Evolutionary conservation across 116 monocot species (phyloP), one percentile per base, ranked within the genome.

Genomic region (Phalaenopsis hybrid): DNA sequence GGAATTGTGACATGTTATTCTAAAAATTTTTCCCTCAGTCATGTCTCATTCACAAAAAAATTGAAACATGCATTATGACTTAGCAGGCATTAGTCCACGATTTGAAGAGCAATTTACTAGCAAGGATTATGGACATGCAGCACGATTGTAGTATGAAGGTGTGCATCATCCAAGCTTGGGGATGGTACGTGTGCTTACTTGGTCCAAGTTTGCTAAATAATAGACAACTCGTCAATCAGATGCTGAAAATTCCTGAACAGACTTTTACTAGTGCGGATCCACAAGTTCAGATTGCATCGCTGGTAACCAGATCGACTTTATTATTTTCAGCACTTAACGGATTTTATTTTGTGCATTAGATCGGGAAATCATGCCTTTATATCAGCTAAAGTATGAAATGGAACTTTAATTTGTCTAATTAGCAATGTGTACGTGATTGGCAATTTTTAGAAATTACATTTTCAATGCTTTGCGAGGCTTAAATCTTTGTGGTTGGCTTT

Each of bases 141-240:
- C 72, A 84, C 77, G 84, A 83, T 81, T 61, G 57, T 79, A 52
- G 25, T 44, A 82, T 85, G 86, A 91, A 85, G 82, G 63, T 87
- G 79, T 85, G 78, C 46, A 55, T 81, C 57, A 84, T 94, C 43
- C 83, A 85, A 76, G 88, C 94, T 81, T 94, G 94, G 94, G 89
- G 88, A 75, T 94, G 89, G 94, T 89, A 89, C 79, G 78, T 94
- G 21, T 78, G 79, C 48, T 83, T 94, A 55, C 89, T 94, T 74
- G 86, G 88, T 75, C 74, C 59, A 3, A 23, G 77, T 77, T 78
- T 78, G 49, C 20, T 87, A 37, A 83, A 70, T 78, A 79, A 79
- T 50, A 88, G 86, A 77, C 31, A 78, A 75, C 77, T 91, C 50
- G 17, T 91, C 75, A 94, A 94, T 81, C 70, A 84, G 79, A 79